Base-by-base conservation (phyloP, 2,329 filamentous ascomycete species). In the Colletotrichum spaethianum region DNA sequence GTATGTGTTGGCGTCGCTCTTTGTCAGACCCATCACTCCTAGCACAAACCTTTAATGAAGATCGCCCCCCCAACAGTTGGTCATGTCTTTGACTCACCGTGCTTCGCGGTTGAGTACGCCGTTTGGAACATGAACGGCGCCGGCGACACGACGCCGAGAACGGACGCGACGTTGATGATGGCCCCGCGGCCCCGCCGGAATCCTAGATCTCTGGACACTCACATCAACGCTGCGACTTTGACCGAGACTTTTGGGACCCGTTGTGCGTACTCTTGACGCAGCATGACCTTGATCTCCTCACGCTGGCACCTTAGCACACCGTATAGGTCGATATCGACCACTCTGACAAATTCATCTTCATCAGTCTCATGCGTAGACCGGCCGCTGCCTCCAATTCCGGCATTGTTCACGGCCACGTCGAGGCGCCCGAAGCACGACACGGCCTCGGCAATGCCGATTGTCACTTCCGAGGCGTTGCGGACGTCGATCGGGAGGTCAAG, bases 221-320 rank as follows among this genome's bases (percentile, higher is more conserved):
- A 75, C 40, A 75, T 66, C 33, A 38, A 16, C 8, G n/a, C 26
- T 9, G 26, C 23, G 8, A 12, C 42, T 12, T 28, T 42, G 9
- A 28, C 33, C 2, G 33, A 28, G 8, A n/a, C 16, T 16, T 16
- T 4, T 7, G 12, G 33, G 16, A 16, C 23, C 26, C 8, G 16
- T 36, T 5, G 28, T 7, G 70, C 78, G 69, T 75, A 83, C 78
- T 88, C 84, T 75, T 90, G 88, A 53, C 82, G 80, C 20, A 88
- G 73, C 87, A 90, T 89, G 55, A 85, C 80, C 3, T 77, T 76
- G 20, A 90, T 79, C 77, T 91, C 82, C 50, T 87, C 88, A 62
- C 83, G 82, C 75, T 90, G 86, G 73, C 88, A 90, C 31, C 88
- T 80, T 84, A 87, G 90, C 0, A 91, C 85, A 4, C 89, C 89